Base-by-base conservation (phyloP, 345 rosid genomes). In the Laguncularia racemosa region DNA sequence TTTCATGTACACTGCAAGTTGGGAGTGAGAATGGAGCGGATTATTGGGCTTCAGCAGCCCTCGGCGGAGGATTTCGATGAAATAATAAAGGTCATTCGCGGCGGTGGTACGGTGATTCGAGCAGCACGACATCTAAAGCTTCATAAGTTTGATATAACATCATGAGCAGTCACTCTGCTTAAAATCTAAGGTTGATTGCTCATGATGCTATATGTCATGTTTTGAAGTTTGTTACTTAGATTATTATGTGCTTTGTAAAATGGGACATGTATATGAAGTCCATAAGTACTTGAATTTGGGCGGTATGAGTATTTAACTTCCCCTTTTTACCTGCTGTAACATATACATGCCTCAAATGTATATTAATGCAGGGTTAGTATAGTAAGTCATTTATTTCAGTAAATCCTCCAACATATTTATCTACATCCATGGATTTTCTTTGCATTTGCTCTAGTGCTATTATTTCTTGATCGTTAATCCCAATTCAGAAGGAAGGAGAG, bases 91-190 rank as follows among this genome's bases (percentile, higher is more conserved):
- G 40, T 33, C 7, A 10, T 9, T 33, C 40, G 40, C 40, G 9
- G 40, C 9, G 40, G 40, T 7, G 40, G 40, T 33, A 7, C 6
- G 40, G 40, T 33, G 7, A 9, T 33, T 33, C 11, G 9, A 33
- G 40, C 40, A 33, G 40, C 40, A 9, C 40, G 9, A 33, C 9
- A 33, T 33, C 40, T 33, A 33, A 33, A 33, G 40, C 40, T 33
- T 33, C 40, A 33, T 33, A 10, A 33, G 63, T 73, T 66, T 67
- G 77, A 61, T 88, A 91, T 86, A 92, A 86, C 93, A 89, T 89
- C 98, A 89, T 76, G 79, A 89, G 95, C 96, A 92, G 86, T 78
- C 98, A 92, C 78, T 80, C 95, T 84, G 84, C 88, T n/a, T 75
- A 62, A 75, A 73, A 46, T 72, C 70, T 21, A 88, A 89, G 96